Evolutionary conservation across 306 rosid species (phyloP), one percentile per base, ranked within the genome.

Genomic region (Sechiopsis laciniata): DNA sequence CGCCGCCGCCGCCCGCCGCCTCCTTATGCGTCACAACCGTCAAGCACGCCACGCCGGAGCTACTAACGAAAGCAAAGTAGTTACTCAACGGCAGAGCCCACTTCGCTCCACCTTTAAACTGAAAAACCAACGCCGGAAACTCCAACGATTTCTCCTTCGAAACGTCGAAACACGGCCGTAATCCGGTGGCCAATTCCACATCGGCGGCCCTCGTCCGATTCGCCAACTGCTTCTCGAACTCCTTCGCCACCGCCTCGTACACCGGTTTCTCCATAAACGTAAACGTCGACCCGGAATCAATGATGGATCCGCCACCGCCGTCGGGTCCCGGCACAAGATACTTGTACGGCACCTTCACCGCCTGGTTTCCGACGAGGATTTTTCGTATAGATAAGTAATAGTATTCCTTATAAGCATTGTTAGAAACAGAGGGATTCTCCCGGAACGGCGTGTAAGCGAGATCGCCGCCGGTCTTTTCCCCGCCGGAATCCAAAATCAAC

Each of bases 101-200:
- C 76, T 83, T 86, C 15, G 96, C 96, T 22, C 99, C 99, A 0
- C 99, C 99, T 76, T 87, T 94, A 62, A 89, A 94, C 11, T 85
- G 82, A 15, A 94, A 85, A 17, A 76, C 76, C 0, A 94, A 68
- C 50, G 84, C 80, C 37, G 97, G 99, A 17, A 91, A 76, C 2
- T 32, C 7, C 2, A 86, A 71, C 19, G 72, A 26, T 20, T 81
- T 51, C 19, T 59, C 69, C 11, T 72, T 74, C 1, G 88, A 29
- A 12, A 84, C 57, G 77, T 88, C 77, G 29, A 80, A 94, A 76
- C 99, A 94, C 10, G 87, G 91, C 17, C 82, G 24, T 55, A 94
- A 75, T 5, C 99, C 99, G 6, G 96, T 84, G 72, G 1, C 51
- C 8, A 71, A 72, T 76, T 94, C 99, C 0, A 81, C 32, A 2